Evolutionary conservation across 345 rosid species (phyloP).

Genomic region (Noccaea bulbosa): DNA sequence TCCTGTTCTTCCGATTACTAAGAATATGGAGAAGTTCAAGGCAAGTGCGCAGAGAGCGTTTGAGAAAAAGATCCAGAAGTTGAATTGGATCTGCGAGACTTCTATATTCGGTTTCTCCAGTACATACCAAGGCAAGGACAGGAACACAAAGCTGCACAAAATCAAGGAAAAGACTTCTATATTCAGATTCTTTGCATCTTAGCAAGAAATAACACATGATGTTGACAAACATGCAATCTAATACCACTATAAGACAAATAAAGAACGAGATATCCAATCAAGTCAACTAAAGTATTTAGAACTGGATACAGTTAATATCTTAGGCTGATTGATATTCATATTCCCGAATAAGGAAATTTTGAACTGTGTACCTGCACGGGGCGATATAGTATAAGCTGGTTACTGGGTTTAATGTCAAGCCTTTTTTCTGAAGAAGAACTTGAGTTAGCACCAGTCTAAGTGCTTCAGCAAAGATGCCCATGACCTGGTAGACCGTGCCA

Average conservation of each 20-base stretch:
- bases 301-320: not conserved
- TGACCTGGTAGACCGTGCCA: constrained; percentile 93
- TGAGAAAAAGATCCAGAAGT: constrained; percentile 96
- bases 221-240: not conserved
- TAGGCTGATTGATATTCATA: constrained; percentile 19
- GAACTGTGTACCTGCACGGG: constrained; percentile 81
- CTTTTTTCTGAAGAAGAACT: constrained; percentile 93
- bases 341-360: not conserved
- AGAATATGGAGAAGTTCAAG: constrained; percentile 87
- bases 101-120: constrained; percentile 85
- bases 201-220: constrained; percentile 5
- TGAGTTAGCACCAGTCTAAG: constrained; percentile 94
- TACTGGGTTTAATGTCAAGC: constrained; percentile 83
- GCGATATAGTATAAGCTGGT: constrained; percentile 97
- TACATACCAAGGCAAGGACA: constrained; percentile 89
- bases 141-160: constrained; percentile 79
- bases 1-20: constrained; percentile 95
- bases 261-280: not conserved
- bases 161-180: not conserved
- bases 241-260: not conserved
- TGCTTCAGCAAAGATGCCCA: constrained; percentile 97
- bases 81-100: constrained; percentile 85
- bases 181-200: constrained; percentile 7
- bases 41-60: constrained; percentile 93
- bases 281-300: constrained; percentile 6